Percentiles rank a stretch among this genome's conserved stretches.
Conservation (phyloP, 2,329 filamentous ascomycete species). For the Botrytis galanthina region DNA sequence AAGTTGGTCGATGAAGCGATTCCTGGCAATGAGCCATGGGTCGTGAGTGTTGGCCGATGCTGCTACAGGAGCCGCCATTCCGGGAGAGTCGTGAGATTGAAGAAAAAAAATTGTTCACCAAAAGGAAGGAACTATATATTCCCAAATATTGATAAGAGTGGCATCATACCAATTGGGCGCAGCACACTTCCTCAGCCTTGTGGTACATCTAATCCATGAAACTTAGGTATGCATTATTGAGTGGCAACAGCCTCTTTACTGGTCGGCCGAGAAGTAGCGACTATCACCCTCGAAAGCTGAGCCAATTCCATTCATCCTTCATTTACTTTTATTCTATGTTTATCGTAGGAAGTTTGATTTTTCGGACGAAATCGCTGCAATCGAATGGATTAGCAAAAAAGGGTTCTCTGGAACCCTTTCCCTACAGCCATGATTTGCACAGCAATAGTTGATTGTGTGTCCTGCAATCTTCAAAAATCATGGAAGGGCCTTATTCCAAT, state of each 20-base stretch:
- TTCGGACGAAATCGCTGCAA: neutral
- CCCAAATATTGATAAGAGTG: neutral
- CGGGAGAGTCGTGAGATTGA: too few species aligned
- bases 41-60: neutral
- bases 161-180: fast-evolving
- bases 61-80: neutral
- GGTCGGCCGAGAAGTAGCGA: neutral
- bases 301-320: neutral
- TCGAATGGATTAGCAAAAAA: neutral
- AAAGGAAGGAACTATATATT: neutral
- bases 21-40: constrained; percentile 8
- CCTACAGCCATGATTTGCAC: neutral
- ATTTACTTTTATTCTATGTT: fast-evolving
- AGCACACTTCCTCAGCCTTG: neutral
- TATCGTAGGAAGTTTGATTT: fast-evolving
- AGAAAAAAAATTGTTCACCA: too few species aligned
- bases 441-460: neutral
- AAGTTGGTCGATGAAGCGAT: neutral
- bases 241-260: neutral
- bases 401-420: too few species aligned
- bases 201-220: neutral
- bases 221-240: neutral
- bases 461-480: neutral
- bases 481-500: too few species aligned
- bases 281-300: fast-evolving